Percentiles rank a stretch among this genome's conserved stretches.
These are phyloP conservation scores for Xerocomus brunneocitrinus DNA, from an alignment of 768 basidiomycete species.

Conservation along the genomic window DNA sequence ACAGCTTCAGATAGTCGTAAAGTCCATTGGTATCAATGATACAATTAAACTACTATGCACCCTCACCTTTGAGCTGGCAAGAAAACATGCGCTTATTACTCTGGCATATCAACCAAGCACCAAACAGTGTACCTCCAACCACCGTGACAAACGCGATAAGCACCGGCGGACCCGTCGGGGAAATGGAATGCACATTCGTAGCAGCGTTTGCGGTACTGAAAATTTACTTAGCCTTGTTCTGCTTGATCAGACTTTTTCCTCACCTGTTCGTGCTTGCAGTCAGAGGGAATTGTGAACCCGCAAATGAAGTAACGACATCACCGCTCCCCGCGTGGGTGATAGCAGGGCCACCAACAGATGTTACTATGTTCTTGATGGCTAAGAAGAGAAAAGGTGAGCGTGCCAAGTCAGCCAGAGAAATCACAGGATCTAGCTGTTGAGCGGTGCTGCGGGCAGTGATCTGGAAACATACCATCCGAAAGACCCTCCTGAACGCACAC, in stretches of 20 bases:
- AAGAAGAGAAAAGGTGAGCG: background rate
- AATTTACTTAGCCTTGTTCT: background rate
- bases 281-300: conserved; percentile 50
- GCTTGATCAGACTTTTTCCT: background rate
- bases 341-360: too few relatives aligned
- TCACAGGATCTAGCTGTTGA: conserved; percentile 1
- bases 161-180: too few relatives aligned
- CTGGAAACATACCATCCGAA: conserved; percentile 10
- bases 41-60: too few relatives aligned
- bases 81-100: background rate
- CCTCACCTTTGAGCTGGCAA: background rate
- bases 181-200: too few relatives aligned
- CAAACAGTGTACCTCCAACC: conserved; percentile 31
- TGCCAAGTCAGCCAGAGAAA: background rate
- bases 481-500: conserved; percentile 7
- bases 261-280: conserved; percentile 26
- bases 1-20: too few relatives aligned
- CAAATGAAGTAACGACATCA: conserved; percentile 44
- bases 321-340: conserved; percentile 53
- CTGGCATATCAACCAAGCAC: conserved; percentile 38
- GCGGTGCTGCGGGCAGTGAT: background rate
- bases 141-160: conserved; percentile 27
- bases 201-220: conserved; percentile 16
- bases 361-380: too few relatives aligned
- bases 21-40: background rate